Evolutionary conservation across 371 early-diverging fungal species (phyloP), one percentile per base, ranked within the genome.

Genomic region (Choanephora cucurbitarum): DNA sequence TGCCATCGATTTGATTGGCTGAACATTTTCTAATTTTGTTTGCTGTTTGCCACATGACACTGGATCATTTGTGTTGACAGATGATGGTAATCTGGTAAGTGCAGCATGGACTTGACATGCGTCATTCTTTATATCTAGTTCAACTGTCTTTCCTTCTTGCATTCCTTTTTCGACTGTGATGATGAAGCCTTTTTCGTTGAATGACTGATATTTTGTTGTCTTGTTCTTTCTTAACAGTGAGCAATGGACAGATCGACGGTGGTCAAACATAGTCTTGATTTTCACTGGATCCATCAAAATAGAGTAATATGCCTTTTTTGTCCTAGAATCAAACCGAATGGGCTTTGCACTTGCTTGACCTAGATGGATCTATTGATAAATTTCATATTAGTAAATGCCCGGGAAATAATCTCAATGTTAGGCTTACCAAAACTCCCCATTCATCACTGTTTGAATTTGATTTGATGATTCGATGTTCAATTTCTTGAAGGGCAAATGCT

Each of bases 261-360:
- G 79, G 28, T 78, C 79, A 55, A 65, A 78, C 73, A 75, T 75
- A 39, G 75, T 62, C 17, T 70, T 70, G 37, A 78, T 70, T 21
- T 66, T 53, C 19, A 78, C 56, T 33, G 79, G 79, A 43, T 72
- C 61, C 79, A 78, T 78, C 0, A 61, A 40, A 28, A 78, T 56
- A 11, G 61, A 58, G 24, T 70, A 78, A 34, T 64, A 58, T 11
- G 73, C 68, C 45, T 52, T 58, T 52, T 72, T 72, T 13, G 70
- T 66, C 21, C 37, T 45, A 5, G 67, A 33, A 52, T 78, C 75
- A 32, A 75, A 78, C 34, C 60, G 64, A 32, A 57, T 55, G 10
- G 73, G 71, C 31, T 57, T 54, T 28, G 79, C 79, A 19, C 28
- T 57, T 14, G 63, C 66, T 59, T 76, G 69, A 31, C 65, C 67